Conservation (phyloP, 768 basidiomycete species). For the Lactarius trivialis region DNA sequence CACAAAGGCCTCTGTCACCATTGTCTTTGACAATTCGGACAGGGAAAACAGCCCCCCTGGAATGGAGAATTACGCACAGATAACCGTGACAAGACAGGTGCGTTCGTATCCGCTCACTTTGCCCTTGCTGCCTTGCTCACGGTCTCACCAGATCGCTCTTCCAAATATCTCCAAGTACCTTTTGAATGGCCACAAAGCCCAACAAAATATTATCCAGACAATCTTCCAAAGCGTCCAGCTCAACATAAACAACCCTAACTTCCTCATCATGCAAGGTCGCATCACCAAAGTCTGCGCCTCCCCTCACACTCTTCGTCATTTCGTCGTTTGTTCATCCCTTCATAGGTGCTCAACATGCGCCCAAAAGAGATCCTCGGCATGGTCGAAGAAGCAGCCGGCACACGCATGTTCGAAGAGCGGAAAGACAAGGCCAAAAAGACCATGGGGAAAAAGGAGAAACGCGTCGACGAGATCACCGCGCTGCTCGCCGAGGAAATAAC, state of each 20-base stretch:
- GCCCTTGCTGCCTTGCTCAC: background rate
- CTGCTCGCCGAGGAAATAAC: slow-evolving; percentile 85
- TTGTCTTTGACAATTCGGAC: slow-evolving; percentile 98
- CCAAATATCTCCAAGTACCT: slow-evolving; percentile 94
- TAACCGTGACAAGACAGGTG: slow-evolving; percentile 95
- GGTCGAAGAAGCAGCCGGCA: slow-evolving; percentile 98
- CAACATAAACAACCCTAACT: slow-evolving; percentile 99
- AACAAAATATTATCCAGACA: slow-evolving; percentile 77
- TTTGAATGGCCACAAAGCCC: slow-evolving; percentile 90
- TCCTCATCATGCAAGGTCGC: slow-evolving; percentile 98
- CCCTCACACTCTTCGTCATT: background rate
- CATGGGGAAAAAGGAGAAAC: slow-evolving; percentile 96
- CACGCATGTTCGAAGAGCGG: slow-evolving; percentile 97
- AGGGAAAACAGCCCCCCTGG: slow-evolving; percentile 76
- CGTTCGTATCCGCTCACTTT: slow-evolving; percentile 20
- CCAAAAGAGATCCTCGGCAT: slow-evolving; percentile 96
- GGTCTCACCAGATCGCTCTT: slow-evolving; percentile 66
- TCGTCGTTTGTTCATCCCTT: background rate
- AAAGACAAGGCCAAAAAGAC: slow-evolving; percentile 96
- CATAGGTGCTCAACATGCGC: slow-evolving; percentile 90
- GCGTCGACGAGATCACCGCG: slow-evolving; percentile 79
- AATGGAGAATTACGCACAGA: slow-evolving; percentile 71
- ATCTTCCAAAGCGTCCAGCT: slow-evolving; percentile 96
- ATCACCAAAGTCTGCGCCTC: slow-evolving; percentile 79
- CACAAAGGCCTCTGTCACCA: slow-evolving; percentile 95